A percentile compares a stretch with the other conserved stretches of the same genome.
phyloP scores from a whole-genome alignment of 345 rosid species.

The Psidium guajava region DNA sequence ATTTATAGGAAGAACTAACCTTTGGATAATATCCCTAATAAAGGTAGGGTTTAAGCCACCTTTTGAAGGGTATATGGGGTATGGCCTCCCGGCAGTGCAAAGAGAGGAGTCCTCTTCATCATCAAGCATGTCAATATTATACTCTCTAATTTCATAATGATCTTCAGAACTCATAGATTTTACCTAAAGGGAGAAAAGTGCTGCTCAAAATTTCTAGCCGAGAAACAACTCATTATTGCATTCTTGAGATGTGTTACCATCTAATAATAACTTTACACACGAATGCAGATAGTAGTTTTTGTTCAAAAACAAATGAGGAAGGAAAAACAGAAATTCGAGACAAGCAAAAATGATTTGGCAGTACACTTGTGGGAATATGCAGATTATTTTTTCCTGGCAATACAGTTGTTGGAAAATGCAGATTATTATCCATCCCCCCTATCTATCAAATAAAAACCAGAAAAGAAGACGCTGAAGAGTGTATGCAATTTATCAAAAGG shows the following conservation, averaged over 20 bases:
- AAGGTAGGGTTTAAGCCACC: slow-evolving; percentile 66
- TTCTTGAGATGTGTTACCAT: background rate
- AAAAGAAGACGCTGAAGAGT: background rate
- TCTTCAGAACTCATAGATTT: slow-evolving; percentile 34
- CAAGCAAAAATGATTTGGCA: background rate
- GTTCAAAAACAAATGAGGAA: background rate
- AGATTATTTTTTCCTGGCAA: background rate
- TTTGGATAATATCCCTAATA: slow-evolving; percentile 54
- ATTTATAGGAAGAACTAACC: slow-evolving; percentile 28
- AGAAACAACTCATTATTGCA: background rate
- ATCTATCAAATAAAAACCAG: background rate
- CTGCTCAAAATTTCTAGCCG: background rate
- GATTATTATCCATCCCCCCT: background rate
- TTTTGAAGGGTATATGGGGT: slow-evolving; percentile 93
- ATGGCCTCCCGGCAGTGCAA: slow-evolving; percentile 50
- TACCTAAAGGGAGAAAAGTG: slow-evolving; percentile 24
- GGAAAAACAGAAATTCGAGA: background rate
- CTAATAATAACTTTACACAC: background rate
- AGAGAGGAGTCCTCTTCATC: slow-evolving; percentile 58
- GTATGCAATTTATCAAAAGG: background rate
- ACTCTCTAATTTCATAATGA: slow-evolving; percentile 92
- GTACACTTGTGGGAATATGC: background rate
- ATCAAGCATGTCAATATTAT: slow-evolving; percentile 63
- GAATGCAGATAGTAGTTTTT: background rate
- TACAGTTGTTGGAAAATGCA: background rate